These are phyloP conservation scores for Cyphellophora attinorum DNA, from an alignment of 2,329 filamentous ascomycete genomes.

Conservation along the genomic window DNA sequence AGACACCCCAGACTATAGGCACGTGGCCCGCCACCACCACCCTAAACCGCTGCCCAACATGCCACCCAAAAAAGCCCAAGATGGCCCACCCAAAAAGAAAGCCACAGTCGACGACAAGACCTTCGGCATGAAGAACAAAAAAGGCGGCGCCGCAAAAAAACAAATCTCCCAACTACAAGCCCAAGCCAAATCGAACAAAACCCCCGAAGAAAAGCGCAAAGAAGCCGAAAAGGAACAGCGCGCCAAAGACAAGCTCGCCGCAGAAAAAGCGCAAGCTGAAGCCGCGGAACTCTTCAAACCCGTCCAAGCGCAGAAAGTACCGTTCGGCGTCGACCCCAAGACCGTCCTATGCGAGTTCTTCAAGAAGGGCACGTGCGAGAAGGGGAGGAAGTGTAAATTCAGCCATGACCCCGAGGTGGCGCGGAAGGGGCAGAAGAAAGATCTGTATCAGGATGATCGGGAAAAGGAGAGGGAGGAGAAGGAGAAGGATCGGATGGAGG, in stretches of 20 bases:
- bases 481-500: constrained; percentile 80
- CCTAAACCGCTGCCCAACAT: constrained; percentile 20
- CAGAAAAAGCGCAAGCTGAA: constrained; percentile 75
- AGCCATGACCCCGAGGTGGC: constrained; percentile 83
- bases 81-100: constrained; percentile 36
- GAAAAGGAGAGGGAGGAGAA: constrained; percentile 61
- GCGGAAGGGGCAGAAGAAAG: constrained; percentile 85
- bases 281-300: constrained; percentile 77
- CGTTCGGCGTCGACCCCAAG: constrained; percentile 96
- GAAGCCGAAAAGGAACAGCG: constrained; percentile 52
- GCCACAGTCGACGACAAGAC: constrained; percentile 76
- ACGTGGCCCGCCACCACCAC: neutral
- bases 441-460: constrained; percentile 77
- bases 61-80: constrained; percentile 35
- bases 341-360: constrained; percentile 93
- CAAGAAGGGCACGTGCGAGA: constrained; percentile 96
- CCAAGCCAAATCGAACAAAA: constrained; percentile 63
- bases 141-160: constrained; percentile 81
- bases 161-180: constrained; percentile 76
- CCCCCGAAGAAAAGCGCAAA: constrained; percentile 79
- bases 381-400: constrained; percentile 97
- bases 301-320: constrained; percentile 92
- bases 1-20: no score
- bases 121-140: constrained; percentile 99
- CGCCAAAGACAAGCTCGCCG: constrained; percentile 83